Base-by-base conservation (phyloP, 495 filamentous ascomycete genomes). In the Pyrenopolyporus hunteri region DNA sequence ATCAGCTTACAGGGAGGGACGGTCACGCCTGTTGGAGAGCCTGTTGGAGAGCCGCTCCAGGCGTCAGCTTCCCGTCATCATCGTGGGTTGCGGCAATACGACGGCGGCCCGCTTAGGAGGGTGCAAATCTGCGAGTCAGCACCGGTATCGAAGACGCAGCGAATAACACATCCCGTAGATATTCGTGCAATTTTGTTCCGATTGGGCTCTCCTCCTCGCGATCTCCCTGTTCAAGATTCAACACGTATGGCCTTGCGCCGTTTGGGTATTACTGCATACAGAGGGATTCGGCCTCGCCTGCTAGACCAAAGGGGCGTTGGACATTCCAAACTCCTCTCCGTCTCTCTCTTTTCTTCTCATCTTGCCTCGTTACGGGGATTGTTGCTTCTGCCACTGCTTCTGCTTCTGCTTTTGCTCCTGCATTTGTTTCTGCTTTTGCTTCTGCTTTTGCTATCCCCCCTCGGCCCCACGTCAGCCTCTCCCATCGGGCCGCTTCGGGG, bases 111-210 rank as follows among this genome's bases (percentile, higher is more conserved):
- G 62, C 29, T 46, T 53, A 17, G 19, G 10, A 51, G 47, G 63
- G 63, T 61, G 42, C 45, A 17, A 66, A 48, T 57, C 63, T 66
- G 63, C 63, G 57, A 66, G 63, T 66, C 44, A 66, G 63, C 56
- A 45, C 44, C 51, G 37, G 61, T 52, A 52, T 46, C 4, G 23
- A 48, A 20, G 20, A 48, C 26, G 11, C 19, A 51, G 23, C 57
- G 40, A 61, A 53, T 57, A 13, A 11, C 26, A 59, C 36, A n/a
- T 29, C 7, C 16, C 40, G 45, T 43, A 8, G 6, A n/a, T 23
- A 43, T 57, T 16, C 26, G 19, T n/a, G 32, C 22, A 42, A 23
- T 31, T 55, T 25, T 23, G 17, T 40, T 49, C 51, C 50, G 37
- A 61, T 61, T 66, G 51, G 52, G 10, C 36, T 52, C 48, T 6